Evolutionary conservation across 2,329 filamentous ascomycete genomes (phyloP).

Genomic region (Microsporum audouinii): DNA sequence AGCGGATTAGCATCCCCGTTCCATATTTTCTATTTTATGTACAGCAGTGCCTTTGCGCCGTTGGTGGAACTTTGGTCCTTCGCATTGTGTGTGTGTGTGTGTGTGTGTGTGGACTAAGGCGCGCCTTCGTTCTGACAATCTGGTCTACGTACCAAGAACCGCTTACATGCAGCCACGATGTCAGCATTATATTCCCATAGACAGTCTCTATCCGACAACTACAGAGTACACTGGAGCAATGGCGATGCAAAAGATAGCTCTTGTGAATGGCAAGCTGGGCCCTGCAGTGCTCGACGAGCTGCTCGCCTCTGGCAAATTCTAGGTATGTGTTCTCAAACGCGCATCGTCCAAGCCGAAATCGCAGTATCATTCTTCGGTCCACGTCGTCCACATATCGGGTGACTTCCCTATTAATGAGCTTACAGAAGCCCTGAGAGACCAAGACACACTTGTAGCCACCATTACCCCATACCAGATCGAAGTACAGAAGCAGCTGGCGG

Average conservation of each 20-base stretch:
- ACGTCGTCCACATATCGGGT: slow-evolving; percentile 1
- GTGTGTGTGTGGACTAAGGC: too few species aligned
- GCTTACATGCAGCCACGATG: too few species aligned
- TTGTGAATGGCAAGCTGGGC: slow-evolving; percentile 8
- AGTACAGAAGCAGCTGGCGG: slow-evolving; percentile 7
- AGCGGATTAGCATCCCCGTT: too few species aligned
- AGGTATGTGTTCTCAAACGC: slow-evolving; percentile 8
- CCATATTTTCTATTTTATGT: too few species aligned
- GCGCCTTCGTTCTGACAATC: too few species aligned
- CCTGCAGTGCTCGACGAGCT: slow-evolving; percentile 5
- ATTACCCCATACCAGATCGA: slow-evolving; percentile 3
- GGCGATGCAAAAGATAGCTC: slow-evolving; percentile 6
- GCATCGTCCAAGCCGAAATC: slow-evolving; percentile 7
- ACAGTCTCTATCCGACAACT: too few species aligned
- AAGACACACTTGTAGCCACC: slow-evolving; percentile 6
- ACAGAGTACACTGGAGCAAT: neutral
- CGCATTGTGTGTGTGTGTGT: too few species aligned
- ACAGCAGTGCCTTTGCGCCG: too few species aligned
- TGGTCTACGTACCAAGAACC: too few species aligned
- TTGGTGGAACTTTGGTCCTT: too few species aligned
- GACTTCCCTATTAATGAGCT: slow-evolving; percentile 6
- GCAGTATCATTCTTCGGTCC: slow-evolving; percentile 3
- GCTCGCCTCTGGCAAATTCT: slow-evolving; percentile 6
- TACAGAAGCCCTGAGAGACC: slow-evolving; percentile 1
- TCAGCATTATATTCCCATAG: too few species aligned